Base-by-base conservation (phyloP, 768 basidiomycete species). In the Naganishia vaughanmartiniae region DNA sequence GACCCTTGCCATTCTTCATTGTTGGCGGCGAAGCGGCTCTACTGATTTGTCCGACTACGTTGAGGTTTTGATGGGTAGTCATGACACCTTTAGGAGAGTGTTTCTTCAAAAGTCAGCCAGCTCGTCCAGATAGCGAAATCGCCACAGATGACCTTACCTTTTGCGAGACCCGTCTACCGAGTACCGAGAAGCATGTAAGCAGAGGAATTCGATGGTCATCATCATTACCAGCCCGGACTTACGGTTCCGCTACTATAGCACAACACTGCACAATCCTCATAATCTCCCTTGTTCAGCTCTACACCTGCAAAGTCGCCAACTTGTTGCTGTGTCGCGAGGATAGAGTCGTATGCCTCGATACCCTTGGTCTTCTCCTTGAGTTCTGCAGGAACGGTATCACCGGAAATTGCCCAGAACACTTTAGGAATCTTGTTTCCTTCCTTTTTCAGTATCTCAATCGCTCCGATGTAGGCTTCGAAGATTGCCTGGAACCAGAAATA, bases 41-140 rank as follows among this genome's bases (percentile, higher is more conserved):
- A n/a, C 60, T 63, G n/a, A 63, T 63, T 28, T 63, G 60, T 26
- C 60, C 60, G 7, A 70, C 69, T 33, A 65, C 58, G 34, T 58
- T 46, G 17, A 92, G 79, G 74, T 92, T 92, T 70, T 85, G 73
- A 73, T 83, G 83, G 54, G 79, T 79, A 4, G 82, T 81, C 75
- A 79, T 77, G 14, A 82, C 81, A 5, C 81, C 81, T 72, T 42
- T n/a, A 31, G 31, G 26, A 31, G 17, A 12, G 10, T 45, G 15
- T 21, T 53, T 19, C 9, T 6, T 14, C 42, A 60, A 0, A 26
- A 4, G 28, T 28, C 42, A 19, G 39, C 39, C 14, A 26, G 17
- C 48, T 51, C 48, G 19, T 31, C 31, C 11, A 42, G 24, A 45
- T 14, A 4, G 42, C 21, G 36, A 34, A 34, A 39, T 58, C 60